Percentiles rank a stretch among this genome's conserved stretches.
Evolutionary conservation across 139 green algal genomes (phyloP).

Genomic region (Chlamydomonas incerta): DNA sequence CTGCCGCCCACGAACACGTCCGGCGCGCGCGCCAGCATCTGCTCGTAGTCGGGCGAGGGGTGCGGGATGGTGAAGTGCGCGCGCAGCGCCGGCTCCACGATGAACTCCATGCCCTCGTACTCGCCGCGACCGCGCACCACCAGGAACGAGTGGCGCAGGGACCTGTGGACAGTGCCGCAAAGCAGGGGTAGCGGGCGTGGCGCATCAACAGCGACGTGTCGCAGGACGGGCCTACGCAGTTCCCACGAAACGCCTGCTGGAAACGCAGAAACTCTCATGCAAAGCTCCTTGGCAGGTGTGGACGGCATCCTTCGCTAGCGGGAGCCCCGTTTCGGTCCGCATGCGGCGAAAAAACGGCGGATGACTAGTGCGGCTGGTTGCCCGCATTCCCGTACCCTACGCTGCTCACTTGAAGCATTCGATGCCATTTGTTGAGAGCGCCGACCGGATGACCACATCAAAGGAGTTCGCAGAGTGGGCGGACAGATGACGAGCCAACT

Average conservation of each 20-base stretch:
- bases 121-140: constrained; percentile 32
- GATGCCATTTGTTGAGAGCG: background rate
- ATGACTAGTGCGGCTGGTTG: no score
- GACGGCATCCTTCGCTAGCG: no score
- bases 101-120: constrained; percentile 41
- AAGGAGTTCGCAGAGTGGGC: background rate
- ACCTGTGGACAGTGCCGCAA: no score
- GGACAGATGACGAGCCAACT: background rate
- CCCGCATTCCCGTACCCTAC: no score
- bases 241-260: no score
- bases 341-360: no score
- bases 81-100: constrained; percentile 49
- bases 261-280: no score
- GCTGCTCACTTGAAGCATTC: constrained; percentile 28
- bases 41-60: constrained; percentile 42
- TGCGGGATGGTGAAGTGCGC: constrained; percentile 60
- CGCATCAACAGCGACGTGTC: no score
- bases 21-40: constrained; percentile 34
- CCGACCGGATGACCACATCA: background rate
- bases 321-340: no score
- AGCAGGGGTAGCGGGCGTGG: no score
- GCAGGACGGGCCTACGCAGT: no score
- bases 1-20: constrained; percentile 45
- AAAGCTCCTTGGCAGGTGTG: no score
- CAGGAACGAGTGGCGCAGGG: constrained; percentile 24